Evolutionary conservation across 2,329 filamentous ascomycete species (phyloP).

Genomic region (Coniochaeta sp.): DNA sequence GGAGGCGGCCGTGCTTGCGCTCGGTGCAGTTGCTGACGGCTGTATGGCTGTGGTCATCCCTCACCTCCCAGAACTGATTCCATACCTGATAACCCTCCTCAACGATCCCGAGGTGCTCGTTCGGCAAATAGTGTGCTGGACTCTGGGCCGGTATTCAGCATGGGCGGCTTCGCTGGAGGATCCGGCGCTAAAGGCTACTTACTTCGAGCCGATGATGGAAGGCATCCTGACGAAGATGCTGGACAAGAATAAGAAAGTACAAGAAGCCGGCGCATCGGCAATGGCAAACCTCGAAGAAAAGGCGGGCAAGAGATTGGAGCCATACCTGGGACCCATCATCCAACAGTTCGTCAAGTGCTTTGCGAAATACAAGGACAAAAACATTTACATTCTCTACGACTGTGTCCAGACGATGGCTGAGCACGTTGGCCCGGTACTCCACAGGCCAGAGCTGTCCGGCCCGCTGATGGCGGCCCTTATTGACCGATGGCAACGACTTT

Average conservation of each 20-base stretch:
- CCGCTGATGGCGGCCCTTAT: slow-evolving; percentile 91
- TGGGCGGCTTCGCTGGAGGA: slow-evolving; percentile 78
- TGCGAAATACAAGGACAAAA: slow-evolving; percentile 91
- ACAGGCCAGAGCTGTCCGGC: slow-evolving; percentile 71
- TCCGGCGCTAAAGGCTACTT: slow-evolving; percentile 60
- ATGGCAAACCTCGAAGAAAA: slow-evolving; percentile 96
- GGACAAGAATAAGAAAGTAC: slow-evolving; percentile 94
- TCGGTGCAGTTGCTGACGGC: slow-evolving; percentile 91
- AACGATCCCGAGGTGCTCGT: slow-evolving; percentile 84
- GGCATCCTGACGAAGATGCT: slow-evolving; percentile 92
- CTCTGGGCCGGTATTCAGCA: slow-evolving; percentile 82
- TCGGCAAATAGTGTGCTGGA: slow-evolving; percentile 96
- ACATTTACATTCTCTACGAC: slow-evolving; percentile 98
- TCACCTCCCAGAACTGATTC: slow-evolving; percentile 82
- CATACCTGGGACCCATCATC: slow-evolving; percentile 85
- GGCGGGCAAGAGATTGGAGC: slow-evolving; percentile 69
- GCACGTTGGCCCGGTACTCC: slow-evolving; percentile 73
- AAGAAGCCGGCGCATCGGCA: slow-evolving; percentile 90
- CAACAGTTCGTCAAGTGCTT: slow-evolving; percentile 91
- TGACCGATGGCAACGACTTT: slow-evolving; percentile 76
- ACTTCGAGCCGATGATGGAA: slow-evolving; percentile 95
- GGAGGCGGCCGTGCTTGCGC: slow-evolving; percentile 87
- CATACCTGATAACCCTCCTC: slow-evolving; percentile 81
- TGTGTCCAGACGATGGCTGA: slow-evolving; percentile 96
- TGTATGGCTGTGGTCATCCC: slow-evolving; percentile 86